Base-by-base conservation (phyloP, 2,329 filamentous ascomycete genomes). In the Colletotrichum zoysiae region DNA sequence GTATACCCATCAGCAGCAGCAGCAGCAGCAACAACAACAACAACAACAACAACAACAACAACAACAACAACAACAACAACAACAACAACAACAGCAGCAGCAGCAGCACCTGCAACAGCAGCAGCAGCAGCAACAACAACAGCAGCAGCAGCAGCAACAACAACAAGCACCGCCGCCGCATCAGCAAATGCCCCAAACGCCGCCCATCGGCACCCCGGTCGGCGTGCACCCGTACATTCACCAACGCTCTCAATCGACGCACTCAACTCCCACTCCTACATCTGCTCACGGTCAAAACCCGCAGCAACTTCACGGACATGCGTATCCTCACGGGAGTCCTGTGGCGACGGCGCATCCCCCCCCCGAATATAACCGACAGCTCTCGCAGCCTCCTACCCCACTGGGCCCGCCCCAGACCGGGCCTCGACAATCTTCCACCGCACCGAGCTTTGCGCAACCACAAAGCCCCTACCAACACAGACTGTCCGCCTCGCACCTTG, bases 381-480 rank as follows among this genome's bases (percentile, higher is more conserved):
- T 82, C n/a, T 88, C 87, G 18, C 87, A 89, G 76, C 87, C 87
- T 50, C 82, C 85, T 14, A 84, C 88, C 18, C 88, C 88, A 60
- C 81, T 87, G 53, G 87, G 86, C 8, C 86, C 84, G 56, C 87
- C 87, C 67, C 76, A 86, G 75, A 80, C 81, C 30, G 78, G 77
- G 51, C 83, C 83, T 74, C 81, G 84, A 74, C 84, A 85, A 75
- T 80, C 73, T 51, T 74, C 85, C 64, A 81, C 85, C 55, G 76
- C 78, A 60, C 76, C 78, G 79, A 77, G 76, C 74, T 86, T 84
- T 79, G 80, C 81, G 72, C 88, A 87, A 74, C 88, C 88, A 50
- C 81, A 86, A 20, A 91, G 89, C 76, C 88, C 89, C n/a, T 90
- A 89, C 77, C 87, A 89, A 77, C 87, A 89, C 75, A 82, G 87